Evolutionary conservation across 495 filamentous ascomycete genomes (phyloP).

Genomic region (Hypoxylon subgilvum): DNA sequence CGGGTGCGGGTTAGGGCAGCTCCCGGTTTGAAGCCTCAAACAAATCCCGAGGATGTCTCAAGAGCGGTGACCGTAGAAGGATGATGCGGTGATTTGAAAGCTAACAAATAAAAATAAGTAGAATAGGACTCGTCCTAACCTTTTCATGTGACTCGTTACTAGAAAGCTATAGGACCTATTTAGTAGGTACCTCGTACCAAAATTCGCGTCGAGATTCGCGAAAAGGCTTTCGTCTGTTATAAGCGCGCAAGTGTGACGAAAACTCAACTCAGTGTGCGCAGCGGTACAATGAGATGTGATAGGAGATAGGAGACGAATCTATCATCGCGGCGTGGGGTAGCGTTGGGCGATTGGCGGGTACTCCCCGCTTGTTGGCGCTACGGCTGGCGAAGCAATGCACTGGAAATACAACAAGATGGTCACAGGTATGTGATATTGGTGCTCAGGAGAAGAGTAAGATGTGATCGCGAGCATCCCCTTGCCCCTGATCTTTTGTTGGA

Average conservation of each 20-base stretch:
- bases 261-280: conserved; percentile 17
- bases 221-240: background rate
- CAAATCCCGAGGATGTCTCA: conserved; percentile 11
- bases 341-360: conserved; percentile 32
- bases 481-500: conserved; percentile 16
- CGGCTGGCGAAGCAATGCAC: conserved; percentile 25
- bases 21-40: conserved; percentile 10
- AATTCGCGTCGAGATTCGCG: too few species aligned
- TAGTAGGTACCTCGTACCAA: too few species aligned
- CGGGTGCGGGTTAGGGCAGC: conserved; percentile 17
- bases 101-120: too few species aligned
- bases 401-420: conserved; percentile 29
- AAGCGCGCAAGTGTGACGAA: conserved; percentile 19
- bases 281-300: conserved; percentile 6
- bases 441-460: conserved; percentile 13
- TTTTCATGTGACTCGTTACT: too few species aligned
- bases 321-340: conserved; percentile 31
- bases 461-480: conserved; percentile 26
- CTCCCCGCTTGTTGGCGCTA: conserved; percentile 34
- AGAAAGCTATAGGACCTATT: too few species aligned
- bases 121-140: too few species aligned
- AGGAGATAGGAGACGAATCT: conserved; percentile 33
- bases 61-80: background rate
- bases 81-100: conserved; percentile 8
- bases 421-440: conserved; percentile 36